Evolutionary conservation across 2,329 filamentous ascomycete species (phyloP).

Genomic region (Botrytis fragariae): DNA sequence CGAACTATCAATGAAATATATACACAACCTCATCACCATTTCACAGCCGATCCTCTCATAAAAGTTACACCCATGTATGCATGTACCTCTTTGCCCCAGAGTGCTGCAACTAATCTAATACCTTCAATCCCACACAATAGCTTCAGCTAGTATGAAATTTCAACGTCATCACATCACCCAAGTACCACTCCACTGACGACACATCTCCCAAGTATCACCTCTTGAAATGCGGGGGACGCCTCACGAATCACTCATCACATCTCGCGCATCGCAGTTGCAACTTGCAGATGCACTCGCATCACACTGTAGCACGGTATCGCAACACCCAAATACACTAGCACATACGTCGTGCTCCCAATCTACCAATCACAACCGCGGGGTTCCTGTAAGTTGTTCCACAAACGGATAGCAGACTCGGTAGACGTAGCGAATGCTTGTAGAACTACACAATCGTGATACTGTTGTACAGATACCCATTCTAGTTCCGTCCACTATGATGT

Average conservation of each 20-base stretch:
- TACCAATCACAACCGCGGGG: fast-evolving
- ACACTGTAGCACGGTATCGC: too few species aligned
- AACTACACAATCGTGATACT: neutral
- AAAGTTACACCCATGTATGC: neutral
- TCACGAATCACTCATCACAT: neutral
- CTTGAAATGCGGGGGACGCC: neutral
- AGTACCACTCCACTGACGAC: neutral
- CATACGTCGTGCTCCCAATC: neutral
- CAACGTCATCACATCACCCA: neutral
- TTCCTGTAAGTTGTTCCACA: neutral
- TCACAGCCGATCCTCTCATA: neutral
- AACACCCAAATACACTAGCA: neutral
- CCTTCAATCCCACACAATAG: neutral
- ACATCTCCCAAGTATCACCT: neutral
- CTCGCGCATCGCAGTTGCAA: neutral
- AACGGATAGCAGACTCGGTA: neutral
- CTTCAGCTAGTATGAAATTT: neutral
- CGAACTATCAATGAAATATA: neutral
- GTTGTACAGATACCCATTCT: neutral
- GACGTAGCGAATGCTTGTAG: neutral
- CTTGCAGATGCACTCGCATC: neutral
- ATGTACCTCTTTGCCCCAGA: neutral
- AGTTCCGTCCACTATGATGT: neutral
- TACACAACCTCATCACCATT: neutral
- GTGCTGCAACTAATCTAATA: too few species aligned